Percentiles rank a stretch among this genome's conserved stretches.
Conservation (phyloP, 495 filamentous ascomycete species). For the Astrocystis sublimbata region DNA sequence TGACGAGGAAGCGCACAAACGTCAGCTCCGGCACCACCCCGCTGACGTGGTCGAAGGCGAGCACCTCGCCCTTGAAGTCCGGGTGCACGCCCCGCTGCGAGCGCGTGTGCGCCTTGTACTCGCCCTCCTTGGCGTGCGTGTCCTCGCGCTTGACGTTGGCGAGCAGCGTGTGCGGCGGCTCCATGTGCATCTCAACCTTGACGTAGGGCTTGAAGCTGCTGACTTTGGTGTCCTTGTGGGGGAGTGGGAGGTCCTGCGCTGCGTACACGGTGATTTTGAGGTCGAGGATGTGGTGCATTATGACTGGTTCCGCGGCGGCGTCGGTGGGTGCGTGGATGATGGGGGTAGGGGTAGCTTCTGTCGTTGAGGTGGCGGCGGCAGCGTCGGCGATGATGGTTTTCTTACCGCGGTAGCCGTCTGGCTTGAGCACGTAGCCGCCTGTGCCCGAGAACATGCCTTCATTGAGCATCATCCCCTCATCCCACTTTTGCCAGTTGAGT, state of each 20-base stretch:
- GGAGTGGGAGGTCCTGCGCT: slow-evolving; percentile 58
- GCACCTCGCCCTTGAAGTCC: slow-evolving; percentile 66
- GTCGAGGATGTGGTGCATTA: slow-evolving; percentile 51
- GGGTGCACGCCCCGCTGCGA: slow-evolving; percentile 62
- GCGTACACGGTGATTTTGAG: slow-evolving; percentile 57
- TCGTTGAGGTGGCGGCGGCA: too few species aligned
- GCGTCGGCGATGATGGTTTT: slow-evolving; percentile 17
- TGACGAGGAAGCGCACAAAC: slow-evolving; percentile 85
- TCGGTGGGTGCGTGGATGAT: background rate
- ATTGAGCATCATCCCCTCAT: slow-evolving; percentile 95
- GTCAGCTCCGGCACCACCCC: slow-evolving; percentile 75
- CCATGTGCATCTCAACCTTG: slow-evolving; percentile 79
- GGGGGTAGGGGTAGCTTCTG: background rate
- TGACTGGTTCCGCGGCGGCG: slow-evolving; percentile 21
- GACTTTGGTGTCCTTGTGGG: slow-evolving; percentile 53
- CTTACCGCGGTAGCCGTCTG: slow-evolving; percentile 50
- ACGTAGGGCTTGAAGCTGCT: slow-evolving; percentile 74
- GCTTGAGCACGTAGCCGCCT: slow-evolving; percentile 83
- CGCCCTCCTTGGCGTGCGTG: slow-evolving; percentile 50
- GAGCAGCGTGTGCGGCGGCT: slow-evolving; percentile 56
- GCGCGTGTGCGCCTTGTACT: slow-evolving; percentile 72
- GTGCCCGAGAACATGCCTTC: slow-evolving; percentile 86
- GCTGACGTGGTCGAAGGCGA: slow-evolving; percentile 61
- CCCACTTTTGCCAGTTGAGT: slow-evolving; percentile 90
- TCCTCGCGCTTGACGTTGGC: slow-evolving; percentile 24